A percentile compares a stretch with the other conserved stretches of the same genome.
These are phyloP conservation scores for Fragaria vesca DNA, from an alignment of 306 rosid species.

Conservation along the genomic window DNA sequence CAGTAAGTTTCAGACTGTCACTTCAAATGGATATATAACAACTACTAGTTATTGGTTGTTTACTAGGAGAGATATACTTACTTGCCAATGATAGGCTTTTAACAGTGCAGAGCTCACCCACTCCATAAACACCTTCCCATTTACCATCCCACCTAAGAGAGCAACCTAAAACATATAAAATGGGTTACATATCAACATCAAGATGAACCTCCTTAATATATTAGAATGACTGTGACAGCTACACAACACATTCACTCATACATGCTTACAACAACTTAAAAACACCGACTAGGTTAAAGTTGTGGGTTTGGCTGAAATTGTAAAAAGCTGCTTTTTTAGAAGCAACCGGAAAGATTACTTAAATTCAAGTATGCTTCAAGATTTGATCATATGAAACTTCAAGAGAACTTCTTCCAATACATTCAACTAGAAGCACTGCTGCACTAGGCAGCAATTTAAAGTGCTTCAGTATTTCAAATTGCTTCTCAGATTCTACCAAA, in stretches of 20 bases:
- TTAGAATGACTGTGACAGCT: not conserved
- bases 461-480: not conserved
- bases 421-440: not conserved
- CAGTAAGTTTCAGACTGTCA: not conserved
- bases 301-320: not conserved
- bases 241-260: not conserved
- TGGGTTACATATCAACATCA: not conserved
- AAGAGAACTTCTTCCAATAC: not conserved
- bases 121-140: constrained; percentile 43
- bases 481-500: not conserved
- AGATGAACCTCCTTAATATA: not conserved
- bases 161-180: constrained; percentile 27
- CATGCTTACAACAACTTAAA: not conserved
- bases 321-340: not conserved
- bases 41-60: not conserved
- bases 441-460: not conserved
- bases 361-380: not conserved
- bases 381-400: not conserved
- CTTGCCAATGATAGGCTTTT: constrained; percentile 43
- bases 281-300: not conserved
- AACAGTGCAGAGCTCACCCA: constrained; percentile 34
- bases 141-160: constrained; percentile 34
- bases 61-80: constrained; percentile 10
- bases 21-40: not conserved
- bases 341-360: not conserved